Conservation (phyloP, 2,329 filamentous ascomycete species). For the Saccharata proteae region DNA sequence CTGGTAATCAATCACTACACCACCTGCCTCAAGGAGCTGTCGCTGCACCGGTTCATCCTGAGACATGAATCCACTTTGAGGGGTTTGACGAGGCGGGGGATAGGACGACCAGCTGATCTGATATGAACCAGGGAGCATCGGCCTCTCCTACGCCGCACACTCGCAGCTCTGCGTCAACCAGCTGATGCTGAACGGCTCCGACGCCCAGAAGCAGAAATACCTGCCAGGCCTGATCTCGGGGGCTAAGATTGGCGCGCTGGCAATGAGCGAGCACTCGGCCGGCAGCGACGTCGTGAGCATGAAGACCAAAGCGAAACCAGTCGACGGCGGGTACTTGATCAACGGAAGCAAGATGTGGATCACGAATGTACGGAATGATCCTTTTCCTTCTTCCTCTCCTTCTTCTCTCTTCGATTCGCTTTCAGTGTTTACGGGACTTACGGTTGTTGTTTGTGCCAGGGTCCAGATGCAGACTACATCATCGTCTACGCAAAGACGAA, state of each 20-base stretch:
- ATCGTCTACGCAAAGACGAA: conserved; percentile 96
- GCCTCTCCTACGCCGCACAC: conserved; percentile 87
- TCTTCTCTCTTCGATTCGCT: not conserved
- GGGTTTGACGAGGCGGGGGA: not conserved
- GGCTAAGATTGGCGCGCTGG: conserved; percentile 70
- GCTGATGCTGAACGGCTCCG: conserved; percentile 73
- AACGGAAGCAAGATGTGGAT: conserved; percentile 99
- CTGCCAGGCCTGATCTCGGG: conserved; percentile 74
- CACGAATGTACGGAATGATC: conserved; percentile 78
- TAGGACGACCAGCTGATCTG: conserved; percentile 6
- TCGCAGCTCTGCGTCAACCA: conserved; percentile 96
- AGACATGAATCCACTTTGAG: no score
- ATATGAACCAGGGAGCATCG: conserved; percentile 51
- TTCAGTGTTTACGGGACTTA: not conserved
- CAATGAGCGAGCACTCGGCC: conserved; percentile 87
- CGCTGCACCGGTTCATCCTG: not conserved
- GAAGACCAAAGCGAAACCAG: conserved; percentile 70
- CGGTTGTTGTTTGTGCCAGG: conserved; percentile 24
- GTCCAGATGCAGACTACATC: conserved; percentile 82
- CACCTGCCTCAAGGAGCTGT: not conserved
- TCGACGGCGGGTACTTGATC: conserved; percentile 74
- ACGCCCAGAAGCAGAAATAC: conserved; percentile 67
- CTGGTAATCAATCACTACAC: conserved; percentile 35
- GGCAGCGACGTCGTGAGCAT: conserved; percentile 93
- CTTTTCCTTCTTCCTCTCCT: conserved; percentile 10